Percentiles rank a stretch among this genome's conserved stretches.
Evolutionary conservation across 2,329 filamentous ascomycete species (phyloP).

Genomic region (Botrytis fragariae): DNA sequence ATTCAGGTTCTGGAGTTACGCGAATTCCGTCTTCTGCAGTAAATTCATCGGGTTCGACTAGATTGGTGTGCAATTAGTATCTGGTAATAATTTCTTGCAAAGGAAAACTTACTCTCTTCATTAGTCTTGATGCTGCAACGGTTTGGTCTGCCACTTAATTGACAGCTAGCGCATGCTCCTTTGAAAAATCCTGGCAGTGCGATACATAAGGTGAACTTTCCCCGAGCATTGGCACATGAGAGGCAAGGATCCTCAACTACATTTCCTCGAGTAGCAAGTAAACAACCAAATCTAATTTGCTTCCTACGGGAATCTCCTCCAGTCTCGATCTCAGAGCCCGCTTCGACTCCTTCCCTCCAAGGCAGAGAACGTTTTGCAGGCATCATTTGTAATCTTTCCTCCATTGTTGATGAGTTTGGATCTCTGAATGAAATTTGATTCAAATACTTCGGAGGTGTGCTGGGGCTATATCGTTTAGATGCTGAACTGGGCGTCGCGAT

Average conservation of each 20-base stretch:
- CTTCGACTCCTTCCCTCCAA: conserved; percentile 36
- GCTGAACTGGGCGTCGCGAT: not conserved
- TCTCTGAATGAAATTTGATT: conserved; percentile 20
- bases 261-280: conserved; percentile 37
- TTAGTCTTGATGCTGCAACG: conserved; percentile 37
- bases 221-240: conserved; percentile 37
- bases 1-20: not conserved
- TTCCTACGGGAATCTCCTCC: conserved; percentile 38
- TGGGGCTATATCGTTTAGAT: not conserved
- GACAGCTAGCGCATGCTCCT: conserved; percentile 38
- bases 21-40: conserved; percentile 8
- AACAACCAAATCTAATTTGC: conserved; percentile 38
- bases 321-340: conserved; percentile 36
- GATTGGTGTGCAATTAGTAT: not conserved
- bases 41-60: conserved; percentile 18
- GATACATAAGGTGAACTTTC: conserved; percentile 37
- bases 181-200: conserved; percentile 39
- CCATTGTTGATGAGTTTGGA: conserved; percentile 30
- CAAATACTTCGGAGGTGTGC: conserved; percentile 16
- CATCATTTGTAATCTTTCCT: conserved; percentile 37
- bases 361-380: conserved; percentile 35
- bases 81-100: not conserved
- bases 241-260: conserved; percentile 32
- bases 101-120: conserved; percentile 34
- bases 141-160: conserved; percentile 37